Conservation (phyloP, 352 stramenopile genomes). For the Globisporangium spiculum region DNA sequence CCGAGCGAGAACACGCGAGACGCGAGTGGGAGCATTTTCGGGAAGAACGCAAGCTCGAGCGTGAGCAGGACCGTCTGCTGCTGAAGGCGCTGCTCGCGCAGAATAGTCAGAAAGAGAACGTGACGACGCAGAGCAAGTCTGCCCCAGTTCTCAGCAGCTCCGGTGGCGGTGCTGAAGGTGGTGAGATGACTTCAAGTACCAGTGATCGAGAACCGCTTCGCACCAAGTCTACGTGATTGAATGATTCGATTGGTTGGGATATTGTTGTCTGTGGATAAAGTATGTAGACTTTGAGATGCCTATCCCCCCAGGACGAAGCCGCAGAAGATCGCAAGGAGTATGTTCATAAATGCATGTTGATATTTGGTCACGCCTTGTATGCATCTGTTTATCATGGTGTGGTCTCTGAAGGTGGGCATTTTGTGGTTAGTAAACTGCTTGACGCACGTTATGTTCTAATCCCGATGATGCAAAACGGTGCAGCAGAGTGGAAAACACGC, state of each 20-base stretch:
- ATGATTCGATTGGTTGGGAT: neutral
- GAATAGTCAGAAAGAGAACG: constrained; percentile 1
- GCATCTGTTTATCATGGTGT: neutral
- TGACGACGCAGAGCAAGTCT: neutral
- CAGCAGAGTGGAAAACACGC: neutral
- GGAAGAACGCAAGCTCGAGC: constrained; percentile 13
- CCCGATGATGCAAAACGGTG: neutral
- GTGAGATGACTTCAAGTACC: neutral
- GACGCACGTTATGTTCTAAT: neutral
- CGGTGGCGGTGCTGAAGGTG: neutral
- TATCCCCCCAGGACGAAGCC: no score
- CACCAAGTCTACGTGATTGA: neutral
- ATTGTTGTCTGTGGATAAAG: neutral
- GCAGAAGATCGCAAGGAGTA: neutral
- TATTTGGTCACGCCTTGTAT: neutral
- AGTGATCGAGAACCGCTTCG: neutral
- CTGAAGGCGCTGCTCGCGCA: constrained; percentile 10
- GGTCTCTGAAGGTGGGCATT: neutral
- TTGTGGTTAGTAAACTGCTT: neutral
- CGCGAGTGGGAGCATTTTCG: constrained; percentile 11
- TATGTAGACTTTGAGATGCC: neutral
- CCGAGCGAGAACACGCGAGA: constrained; percentile 6
- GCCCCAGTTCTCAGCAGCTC: neutral
- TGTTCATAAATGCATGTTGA: neutral
- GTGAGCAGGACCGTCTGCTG: constrained; percentile 10